Conservation (phyloP, 1,139 yeast genomes). For the Yamadazyma diddensiae region DNA sequence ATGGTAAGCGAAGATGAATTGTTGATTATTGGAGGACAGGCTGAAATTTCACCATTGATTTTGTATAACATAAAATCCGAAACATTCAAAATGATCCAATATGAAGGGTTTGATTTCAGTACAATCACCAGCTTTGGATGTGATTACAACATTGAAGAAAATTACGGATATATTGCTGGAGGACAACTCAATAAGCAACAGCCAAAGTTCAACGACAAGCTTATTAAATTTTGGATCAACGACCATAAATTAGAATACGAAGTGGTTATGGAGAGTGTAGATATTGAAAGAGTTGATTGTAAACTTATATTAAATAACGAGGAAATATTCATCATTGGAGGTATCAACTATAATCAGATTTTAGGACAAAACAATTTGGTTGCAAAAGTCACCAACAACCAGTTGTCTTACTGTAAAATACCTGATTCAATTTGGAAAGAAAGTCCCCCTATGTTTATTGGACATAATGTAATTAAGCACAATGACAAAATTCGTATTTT, state of each 20-base stretch:
- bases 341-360: conserved; percentile 46
- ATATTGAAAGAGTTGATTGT: conserved; percentile 47
- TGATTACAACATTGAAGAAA: conserved; percentile 2
- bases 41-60: conserved; percentile 4
- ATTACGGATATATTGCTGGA: conserved; percentile 50
- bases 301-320: conserved; percentile 20
- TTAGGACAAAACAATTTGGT: conserved; percentile 32
- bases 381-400: conserved; percentile 21
- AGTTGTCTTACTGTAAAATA: conserved; percentile 17
- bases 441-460: conserved; percentile 55
- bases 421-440: conserved; percentile 34
- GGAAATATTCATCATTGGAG: conserved; percentile 54
- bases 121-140: conserved; percentile 27
- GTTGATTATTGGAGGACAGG: conserved; percentile 54
- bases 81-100: conserved; percentile 13
- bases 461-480: conserved; percentile 42
- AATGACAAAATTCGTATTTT: conserved; percentile 27
- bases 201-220: conserved; percentile 31
- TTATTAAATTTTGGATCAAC: conserved; percentile 7
- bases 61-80: conserved; percentile 19
- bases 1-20: conserved; percentile 29
- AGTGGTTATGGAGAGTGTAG: conserved; percentile 7
- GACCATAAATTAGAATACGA: conserved; percentile 6
- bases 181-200: conserved; percentile 41
- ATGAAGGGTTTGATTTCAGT: conserved; percentile 24